Base-by-base conservation (phyloP, 805 yeast genomes). In the Candida saitoana region DNA sequence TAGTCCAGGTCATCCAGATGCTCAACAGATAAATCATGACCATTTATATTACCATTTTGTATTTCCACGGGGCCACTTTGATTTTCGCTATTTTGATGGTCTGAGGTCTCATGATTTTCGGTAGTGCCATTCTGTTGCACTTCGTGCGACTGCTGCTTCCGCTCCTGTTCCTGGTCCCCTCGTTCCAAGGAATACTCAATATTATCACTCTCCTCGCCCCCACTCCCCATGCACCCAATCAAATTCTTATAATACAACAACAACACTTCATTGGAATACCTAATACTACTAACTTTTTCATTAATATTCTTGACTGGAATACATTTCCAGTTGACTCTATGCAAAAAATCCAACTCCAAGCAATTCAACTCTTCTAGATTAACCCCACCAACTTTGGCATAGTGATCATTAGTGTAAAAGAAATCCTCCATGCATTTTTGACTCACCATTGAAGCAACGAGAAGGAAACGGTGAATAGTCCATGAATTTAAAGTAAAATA, bases 381-480 rank as follows among this genome's bases (percentile, higher is more conserved):
- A 3, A 89, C 84, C 46, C 99, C 98, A 3, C 99, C 99, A 15
- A 93, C 97, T 58, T 85, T 86, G 9, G 98, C 96, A 56, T 93
- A 91, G 61, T 93, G 96, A 35, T 83, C 76, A 62, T 90, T 91
- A 12, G 96, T 88, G 63, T 93, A 90, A 62, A 93, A 91, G 18
- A 90, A 84, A 64, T 91, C 99, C 62, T 96, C 89, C 49, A 89
- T 72, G 1, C 95, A 91, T 59, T 91, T 91, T 49, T 91, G 82
- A 0, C 93, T 95, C 2, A 91, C 79, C 45, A 95, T 86, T 0
- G 96, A 89, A 1, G 96, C 93, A 0, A 96, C 90, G 32, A 91
- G 71, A 40, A 91, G 63, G 55, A 89, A 93, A 44, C 99, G 74
- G 59, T 91, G 99, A 3, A 91, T 96, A 0, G 99, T 91, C 59